Evolutionary conservation across 306 rosid species (phyloP), one percentile per base, ranked within the genome.

Genomic region (Dalbergia cochinchinensis): DNA sequence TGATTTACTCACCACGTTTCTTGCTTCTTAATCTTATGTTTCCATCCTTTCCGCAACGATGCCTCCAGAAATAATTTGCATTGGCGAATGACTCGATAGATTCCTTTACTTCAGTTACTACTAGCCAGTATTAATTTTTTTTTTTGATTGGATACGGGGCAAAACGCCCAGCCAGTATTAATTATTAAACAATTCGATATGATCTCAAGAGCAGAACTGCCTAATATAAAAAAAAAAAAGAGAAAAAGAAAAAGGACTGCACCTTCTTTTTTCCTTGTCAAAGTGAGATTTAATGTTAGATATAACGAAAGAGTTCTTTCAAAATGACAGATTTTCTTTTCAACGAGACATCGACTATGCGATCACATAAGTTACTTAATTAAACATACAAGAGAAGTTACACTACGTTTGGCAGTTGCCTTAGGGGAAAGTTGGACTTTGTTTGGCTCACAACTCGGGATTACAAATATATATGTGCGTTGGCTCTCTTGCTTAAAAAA

Each of bases 11-110:
- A 58, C 79, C 48, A 85, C 83, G 85, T 80, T 77, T 59, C 74
- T 85, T 87, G 74, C 75, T 79, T 81, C 78, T 74, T 82, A 59
- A 65, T 82, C 53, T 60, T 41, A 7, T 80, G 87, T 85, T 78
- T 78, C 41, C 69, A 19, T 74, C 62, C 65, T 45, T 34, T 71
- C 58, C 47, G 44, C 78, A 35, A 77, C 47, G 83, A 69, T 71
- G 67, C 62, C 71, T 53, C 69, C 71, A 14, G 50, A 83, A 72
- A 79, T 76, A 26, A 26, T 74, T 80, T 79, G 57, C 60, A 16
- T 65, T 57, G 47, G 47, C 47, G 11, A 42, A 42, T 42, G 47
- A 3, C 3, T 50, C 16, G 5, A 50, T 4, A 15, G 13, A 50
- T 50, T 50, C 57, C 7, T 50, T 13, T 15, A 0, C 7, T 13